Conservation (phyloP, 2,329 filamentous ascomycete species). For the Amesomyces nigricolor region DNA sequence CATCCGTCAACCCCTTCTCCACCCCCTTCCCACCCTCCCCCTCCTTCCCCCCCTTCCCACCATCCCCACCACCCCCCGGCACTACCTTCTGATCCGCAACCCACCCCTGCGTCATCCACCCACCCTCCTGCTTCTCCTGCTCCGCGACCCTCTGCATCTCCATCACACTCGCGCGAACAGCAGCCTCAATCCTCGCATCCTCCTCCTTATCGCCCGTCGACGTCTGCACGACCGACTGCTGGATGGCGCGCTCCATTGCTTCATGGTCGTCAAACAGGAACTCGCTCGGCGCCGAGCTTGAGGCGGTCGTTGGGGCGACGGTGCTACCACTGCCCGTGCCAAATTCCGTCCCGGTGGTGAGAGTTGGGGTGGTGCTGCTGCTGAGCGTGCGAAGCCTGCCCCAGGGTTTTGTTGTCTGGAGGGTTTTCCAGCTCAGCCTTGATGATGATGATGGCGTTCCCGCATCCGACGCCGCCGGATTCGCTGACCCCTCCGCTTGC, state of each 20-base stretch:
- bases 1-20: conserved; percentile 26
- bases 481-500: not conserved
- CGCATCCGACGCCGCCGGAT: not conserved
- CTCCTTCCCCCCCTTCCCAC: not conserved
- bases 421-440: not conserved
- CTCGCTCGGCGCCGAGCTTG: conserved; percentile 2
- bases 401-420: conserved; percentile 33
- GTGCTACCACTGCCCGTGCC: conserved; percentile 5
- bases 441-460: no score
- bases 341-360: conserved; percentile 7
- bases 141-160: conserved; percentile 40
- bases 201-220: conserved; percentile 64
- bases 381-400: conserved; percentile 32
- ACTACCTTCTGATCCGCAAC: conserved; percentile 2
- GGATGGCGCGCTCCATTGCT: conserved; percentile 68
- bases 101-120: not conserved
- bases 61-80: not conserved
- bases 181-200: conserved; percentile 65
- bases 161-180: conserved; percentile 65
- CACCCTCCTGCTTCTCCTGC: conserved; percentile 19
- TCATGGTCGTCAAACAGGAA: conserved; percentile 37
- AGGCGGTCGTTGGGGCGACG: not conserved
- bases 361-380: conserved; percentile 2
- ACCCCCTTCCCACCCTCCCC: no score
- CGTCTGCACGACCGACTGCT: conserved; percentile 61